Percentiles rank a stretch among this genome's conserved stretches.
Evolutionary conservation across 305 asterid genomes (phyloP).

Genomic region (Withania somnifera): DNA sequence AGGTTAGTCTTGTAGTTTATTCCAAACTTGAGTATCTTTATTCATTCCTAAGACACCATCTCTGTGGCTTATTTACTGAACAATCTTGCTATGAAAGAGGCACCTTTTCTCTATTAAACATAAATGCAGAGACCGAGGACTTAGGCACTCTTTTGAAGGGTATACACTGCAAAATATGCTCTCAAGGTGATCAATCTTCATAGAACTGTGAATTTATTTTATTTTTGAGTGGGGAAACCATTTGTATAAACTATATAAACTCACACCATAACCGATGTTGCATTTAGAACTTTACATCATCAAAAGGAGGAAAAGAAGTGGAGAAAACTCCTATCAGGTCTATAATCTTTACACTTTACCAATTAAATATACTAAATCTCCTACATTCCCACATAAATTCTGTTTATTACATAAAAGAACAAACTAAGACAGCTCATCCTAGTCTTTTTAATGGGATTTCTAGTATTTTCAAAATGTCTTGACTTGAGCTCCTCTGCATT

Average conservation of each 20-base stretch:
- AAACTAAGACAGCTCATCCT: background rate
- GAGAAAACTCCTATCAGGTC: background rate
- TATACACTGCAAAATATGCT: conserved; percentile 70
- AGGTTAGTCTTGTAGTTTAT: conserved; percentile 31
- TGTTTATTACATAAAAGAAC: background rate
- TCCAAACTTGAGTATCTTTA: background rate
- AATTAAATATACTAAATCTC: background rate
- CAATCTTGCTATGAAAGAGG: background rate
- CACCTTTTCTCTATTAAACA: background rate
- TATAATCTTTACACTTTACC: background rate
- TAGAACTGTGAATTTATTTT: background rate
- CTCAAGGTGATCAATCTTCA: conserved; percentile 35
- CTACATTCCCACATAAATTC: background rate
- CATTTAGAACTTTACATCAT: background rate
- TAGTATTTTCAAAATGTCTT: background rate
- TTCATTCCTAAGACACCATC: background rate
- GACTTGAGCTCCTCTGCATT: background rate
- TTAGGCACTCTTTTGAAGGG: conserved; percentile 84
- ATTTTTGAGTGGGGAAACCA: too few relatives aligned
- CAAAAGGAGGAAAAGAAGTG: background rate
- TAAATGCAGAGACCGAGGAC: conserved; percentile 62
- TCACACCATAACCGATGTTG: background rate
- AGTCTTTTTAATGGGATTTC: background rate
- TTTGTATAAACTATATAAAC: background rate
- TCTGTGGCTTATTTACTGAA: background rate